Evolutionary conservation across 768 basidiomycete species (phyloP), one percentile per base, ranked within the genome.

Genomic region (Dacryopinax primogenitus): DNA sequence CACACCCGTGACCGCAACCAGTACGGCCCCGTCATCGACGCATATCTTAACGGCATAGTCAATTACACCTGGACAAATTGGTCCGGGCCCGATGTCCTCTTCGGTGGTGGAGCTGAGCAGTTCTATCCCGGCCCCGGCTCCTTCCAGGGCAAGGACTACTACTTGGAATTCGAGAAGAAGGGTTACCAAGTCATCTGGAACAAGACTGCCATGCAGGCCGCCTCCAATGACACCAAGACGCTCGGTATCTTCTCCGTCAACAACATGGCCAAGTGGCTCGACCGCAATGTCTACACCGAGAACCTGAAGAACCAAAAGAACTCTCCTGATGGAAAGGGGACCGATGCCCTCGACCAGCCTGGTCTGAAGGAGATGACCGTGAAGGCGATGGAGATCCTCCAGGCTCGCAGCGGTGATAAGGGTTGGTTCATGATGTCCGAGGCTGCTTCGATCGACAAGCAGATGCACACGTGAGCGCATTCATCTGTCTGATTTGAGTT

Each of bases 281-380:
- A 77, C 67, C 70, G 76, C 34, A 66, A 75, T 62, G 71, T 77
- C 63, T 76, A 70, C 72, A 68, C 67, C 18, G 66, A 68, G 28
- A 72, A 70, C 67, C 63, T 73, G 18, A 23, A 44, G 15, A 64
- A 64, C 66, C 67, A 33, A 39, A 39, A 64, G 63, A 64, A 64
- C 36, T 44, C 35, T 18, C 63, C 39, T 4, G 41, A 35, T 39
- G 63, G 63, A 12, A 39, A 64, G 18, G 32, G 32, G 34, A 28
- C 63, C 18, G 63, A 64, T 28, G 63, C 67, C 37, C 45, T 67
- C 47, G 73, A 77, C 68, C 73, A 71, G 45, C 76, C 77, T 1
- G 76, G 77, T 37, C 71, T 77, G 37, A 76, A 74, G 63, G 72
- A 76, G 1, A 77, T 77, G 76, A 77, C 77, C 23, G 66, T 76